These are phyloP conservation scores for Oryza longistaminata DNA, from an alignment of 176 grass and related monocot genomes.

Conservation along the genomic window DNA sequence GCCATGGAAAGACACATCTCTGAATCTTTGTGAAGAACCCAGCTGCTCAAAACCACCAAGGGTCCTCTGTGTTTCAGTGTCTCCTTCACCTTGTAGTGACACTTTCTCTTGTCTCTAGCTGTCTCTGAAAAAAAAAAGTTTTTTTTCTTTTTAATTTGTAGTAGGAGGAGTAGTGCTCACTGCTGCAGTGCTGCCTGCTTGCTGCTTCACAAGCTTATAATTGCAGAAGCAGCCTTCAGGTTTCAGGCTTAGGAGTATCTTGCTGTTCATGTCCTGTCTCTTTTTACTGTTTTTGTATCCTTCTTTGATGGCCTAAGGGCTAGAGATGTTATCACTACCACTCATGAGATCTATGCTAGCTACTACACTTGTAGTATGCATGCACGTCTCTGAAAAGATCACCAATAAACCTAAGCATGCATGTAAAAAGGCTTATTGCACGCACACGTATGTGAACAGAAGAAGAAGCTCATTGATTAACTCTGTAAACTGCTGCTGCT, in stretches of 20 bases:
- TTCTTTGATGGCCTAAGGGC: conserved; percentile 36
- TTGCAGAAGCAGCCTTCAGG: conserved; percentile 44
- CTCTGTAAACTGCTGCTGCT: background rate
- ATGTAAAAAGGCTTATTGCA: conserved; percentile 55
- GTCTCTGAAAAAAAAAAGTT: conserved; percentile 54
- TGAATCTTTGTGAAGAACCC: conserved; percentile 36
- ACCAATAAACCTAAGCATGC: conserved; percentile 44
- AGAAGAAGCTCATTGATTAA: conserved; percentile 14
- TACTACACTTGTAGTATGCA: conserved; percentile 39
- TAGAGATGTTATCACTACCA: conserved; percentile 31
- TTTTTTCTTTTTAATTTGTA: background rate
- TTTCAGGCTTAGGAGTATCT: conserved; percentile 46
- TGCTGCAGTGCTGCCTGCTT: conserved; percentile 19
- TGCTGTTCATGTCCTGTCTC: conserved; percentile 48
- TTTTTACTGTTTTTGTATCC: conserved; percentile 58
- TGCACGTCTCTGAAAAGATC: conserved; percentile 54
- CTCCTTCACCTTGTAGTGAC: conserved; percentile 51
- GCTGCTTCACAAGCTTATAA: conserved; percentile 49
- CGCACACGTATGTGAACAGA: conserved; percentile 50
- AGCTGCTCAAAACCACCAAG: conserved; percentile 44
- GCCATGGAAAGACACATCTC: conserved; percentile 69
- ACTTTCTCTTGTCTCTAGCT: conserved; percentile 70
- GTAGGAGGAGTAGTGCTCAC: conserved; percentile 35
- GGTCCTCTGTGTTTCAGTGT: conserved; percentile 58
- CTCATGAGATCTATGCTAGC: conserved; percentile 15